A percentile compares a stretch with the other conserved stretches of the same genome.
Evolutionary conservation across 257 asterid species (phyloP).

Genomic region (Nemophila menziesii): DNA sequence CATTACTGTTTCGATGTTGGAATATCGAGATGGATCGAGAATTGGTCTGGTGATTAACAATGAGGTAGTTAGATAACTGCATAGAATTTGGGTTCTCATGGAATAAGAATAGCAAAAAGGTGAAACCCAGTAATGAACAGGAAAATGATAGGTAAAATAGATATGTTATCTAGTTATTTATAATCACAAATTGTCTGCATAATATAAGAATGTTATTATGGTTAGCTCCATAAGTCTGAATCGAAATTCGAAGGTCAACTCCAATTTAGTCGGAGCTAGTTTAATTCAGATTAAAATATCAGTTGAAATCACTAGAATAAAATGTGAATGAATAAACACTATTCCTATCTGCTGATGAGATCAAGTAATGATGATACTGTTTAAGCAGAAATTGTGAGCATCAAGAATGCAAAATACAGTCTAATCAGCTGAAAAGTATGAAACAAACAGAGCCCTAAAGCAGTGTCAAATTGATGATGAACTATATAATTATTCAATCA

Average conservation of each 20-base stretch:
- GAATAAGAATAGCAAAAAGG: too few species aligned
- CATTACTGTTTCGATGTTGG: conserved; percentile 20
- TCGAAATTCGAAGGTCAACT: neutral
- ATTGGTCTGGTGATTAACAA: conserved; percentile 31
- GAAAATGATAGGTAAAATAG: too few species aligned
- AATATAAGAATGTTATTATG: neutral
- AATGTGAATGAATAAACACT: too few species aligned
- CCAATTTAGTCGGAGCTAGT: too few species aligned
- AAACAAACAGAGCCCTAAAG: neutral
- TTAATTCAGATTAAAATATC: neutral
- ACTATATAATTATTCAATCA: neutral
- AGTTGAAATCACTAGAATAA: too few species aligned
- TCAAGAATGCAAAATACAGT: neutral
- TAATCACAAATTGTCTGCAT: neutral
- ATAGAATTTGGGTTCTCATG: neutral
- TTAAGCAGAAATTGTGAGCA: too few species aligned
- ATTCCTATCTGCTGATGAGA: too few species aligned
- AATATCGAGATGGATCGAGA: conserved; percentile 12
- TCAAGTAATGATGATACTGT: too few species aligned
- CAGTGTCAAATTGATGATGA: neutral
- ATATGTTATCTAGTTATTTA: too few species aligned
- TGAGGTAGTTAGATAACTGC: neutral
- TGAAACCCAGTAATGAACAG: too few species aligned
- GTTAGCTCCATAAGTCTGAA: neutral
- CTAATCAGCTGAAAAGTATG: neutral